Evolutionary conservation across 352 stramenopile genomes (phyloP).

Genomic region (Lagenidium giganteum): DNA sequence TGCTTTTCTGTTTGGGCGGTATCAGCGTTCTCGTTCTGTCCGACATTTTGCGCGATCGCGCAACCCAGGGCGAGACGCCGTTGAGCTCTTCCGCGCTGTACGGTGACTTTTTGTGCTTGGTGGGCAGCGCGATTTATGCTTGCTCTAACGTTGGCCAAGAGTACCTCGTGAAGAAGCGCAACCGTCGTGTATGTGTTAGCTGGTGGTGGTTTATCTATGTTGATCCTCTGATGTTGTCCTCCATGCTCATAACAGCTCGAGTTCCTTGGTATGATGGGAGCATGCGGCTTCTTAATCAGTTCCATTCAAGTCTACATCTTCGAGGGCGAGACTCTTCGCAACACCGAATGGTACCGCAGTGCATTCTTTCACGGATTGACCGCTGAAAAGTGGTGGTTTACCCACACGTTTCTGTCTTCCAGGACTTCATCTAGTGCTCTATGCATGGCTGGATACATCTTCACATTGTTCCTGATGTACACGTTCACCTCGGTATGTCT

Average conservation of each 20-base stretch:
- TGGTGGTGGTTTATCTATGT: neutral
- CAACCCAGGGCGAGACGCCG: conserved; percentile 3
- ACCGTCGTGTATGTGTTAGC: conserved; percentile 35
- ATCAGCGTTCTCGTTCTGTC: conserved; percentile 82
- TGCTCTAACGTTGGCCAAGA: conserved; percentile 91
- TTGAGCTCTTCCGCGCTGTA: conserved; percentile 40
- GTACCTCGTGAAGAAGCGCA: conserved; percentile 81
- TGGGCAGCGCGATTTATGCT: conserved; percentile 90
- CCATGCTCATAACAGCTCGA: conserved; percentile 55
- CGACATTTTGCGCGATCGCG: conserved; percentile 59
- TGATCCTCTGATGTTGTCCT: neutral
- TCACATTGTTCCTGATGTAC: conserved; percentile 91
- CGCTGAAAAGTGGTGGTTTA: too few species aligned
- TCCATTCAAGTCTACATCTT: conserved; percentile 77
- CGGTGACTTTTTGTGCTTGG: conserved; percentile 90
- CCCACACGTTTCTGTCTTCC: neutral
- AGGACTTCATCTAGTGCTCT: conserved; percentile 49
- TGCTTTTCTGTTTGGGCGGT: conserved; percentile 81
- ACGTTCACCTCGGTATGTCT: conserved; percentile 78
- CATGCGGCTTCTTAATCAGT: conserved; percentile 90
- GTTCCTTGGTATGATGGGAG: conserved; percentile 92
- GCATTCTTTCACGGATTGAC: too few species aligned
- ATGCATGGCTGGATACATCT: conserved; percentile 71
- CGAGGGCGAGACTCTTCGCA: conserved; percentile 52
- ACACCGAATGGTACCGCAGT: conserved; percentile 46